phyloP scores from a whole-genome alignment of 2,329 filamentous ascomycete species.

The Nannizziopsis arthrosporioides region DNA sequence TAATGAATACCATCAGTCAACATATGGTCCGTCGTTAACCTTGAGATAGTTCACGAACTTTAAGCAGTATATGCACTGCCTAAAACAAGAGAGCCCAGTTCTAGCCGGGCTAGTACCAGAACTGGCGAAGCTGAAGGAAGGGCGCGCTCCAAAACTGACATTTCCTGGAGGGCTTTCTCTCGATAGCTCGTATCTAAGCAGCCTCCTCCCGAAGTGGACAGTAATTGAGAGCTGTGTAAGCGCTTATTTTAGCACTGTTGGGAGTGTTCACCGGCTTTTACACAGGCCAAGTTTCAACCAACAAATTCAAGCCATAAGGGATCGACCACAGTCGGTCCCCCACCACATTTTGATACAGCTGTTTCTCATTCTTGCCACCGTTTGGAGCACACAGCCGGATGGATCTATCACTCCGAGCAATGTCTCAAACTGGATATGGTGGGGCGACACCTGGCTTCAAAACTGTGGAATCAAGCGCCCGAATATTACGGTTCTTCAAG shows the following conservation, averaged over 20 bases:
- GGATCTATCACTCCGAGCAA: constrained; percentile 17
- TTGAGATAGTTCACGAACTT: constrained; percentile 29
- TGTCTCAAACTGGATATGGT: constrained; percentile 61
- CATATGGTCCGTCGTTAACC: background rate
- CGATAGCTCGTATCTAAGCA: constrained; percentile 22
- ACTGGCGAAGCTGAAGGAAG: constrained; percentile 23
- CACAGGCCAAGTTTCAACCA: constrained; percentile 32
- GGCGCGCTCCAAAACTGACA: constrained; percentile 18
- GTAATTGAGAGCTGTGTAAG: constrained; percentile 29
- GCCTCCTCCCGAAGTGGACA: constrained; percentile 26
- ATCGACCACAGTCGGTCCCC: constrained; percentile 21
- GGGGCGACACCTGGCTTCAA: constrained; percentile 80
- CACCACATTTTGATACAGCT: constrained; percentile 28
- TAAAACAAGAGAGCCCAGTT: constrained; percentile 27
- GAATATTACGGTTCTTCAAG: constrained; percentile 39
- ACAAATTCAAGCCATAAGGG: constrained; percentile 30
- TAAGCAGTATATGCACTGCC: constrained; percentile 28
- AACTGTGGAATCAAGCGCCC: constrained; percentile 54
- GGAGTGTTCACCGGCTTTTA: constrained; percentile 31
- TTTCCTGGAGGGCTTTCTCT: constrained; percentile 22
- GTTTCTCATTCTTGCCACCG: constrained; percentile 29
- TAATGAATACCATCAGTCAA: constrained; percentile 13
- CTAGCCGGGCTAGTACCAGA: constrained; percentile 26
- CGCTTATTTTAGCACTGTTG: constrained; percentile 31
- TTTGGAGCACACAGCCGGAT: constrained; percentile 22